Conservation (phyloP, 331 rosid genomes). For the Rhamnella rubrinervis region DNA sequence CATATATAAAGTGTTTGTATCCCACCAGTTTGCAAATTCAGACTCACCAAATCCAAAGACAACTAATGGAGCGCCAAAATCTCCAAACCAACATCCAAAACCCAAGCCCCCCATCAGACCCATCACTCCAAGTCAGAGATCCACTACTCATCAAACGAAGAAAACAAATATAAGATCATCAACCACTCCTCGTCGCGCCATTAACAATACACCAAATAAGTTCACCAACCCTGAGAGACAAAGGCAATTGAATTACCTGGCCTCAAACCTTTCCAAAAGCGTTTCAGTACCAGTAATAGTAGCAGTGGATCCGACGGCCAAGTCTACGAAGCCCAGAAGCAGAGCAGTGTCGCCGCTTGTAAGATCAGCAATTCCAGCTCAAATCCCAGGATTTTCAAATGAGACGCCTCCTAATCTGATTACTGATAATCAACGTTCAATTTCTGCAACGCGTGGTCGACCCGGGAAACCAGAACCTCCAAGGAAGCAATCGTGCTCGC, state of each 20-base stretch:
- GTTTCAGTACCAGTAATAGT: background rate
- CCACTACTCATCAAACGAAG: background rate
- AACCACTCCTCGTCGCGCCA: too few relatives aligned
- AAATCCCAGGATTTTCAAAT: conserved; percentile 39
- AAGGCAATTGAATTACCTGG: conserved; percentile 14
- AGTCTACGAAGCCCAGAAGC: conserved; percentile 20
- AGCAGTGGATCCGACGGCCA: background rate
- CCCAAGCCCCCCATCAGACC: conserved; percentile 35
- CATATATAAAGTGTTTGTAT: background rate
- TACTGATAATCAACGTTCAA: conserved; percentile 46
- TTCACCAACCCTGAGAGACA: too few relatives aligned
- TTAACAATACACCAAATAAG: too few relatives aligned
- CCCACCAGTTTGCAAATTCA: conserved; percentile 19
- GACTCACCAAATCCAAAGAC: conserved; percentile 33
- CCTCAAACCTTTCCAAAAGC: conserved; percentile 38
- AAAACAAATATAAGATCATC: background rate
- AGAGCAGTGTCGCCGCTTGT: conserved; percentile 50
- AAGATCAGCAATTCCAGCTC: conserved; percentile 39
- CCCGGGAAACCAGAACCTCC: conserved; percentile 18
- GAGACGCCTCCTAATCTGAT: conserved; percentile 58
- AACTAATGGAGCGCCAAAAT: conserved; percentile 33
- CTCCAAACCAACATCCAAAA: conserved; percentile 28
- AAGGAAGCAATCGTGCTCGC: conserved; percentile 57
- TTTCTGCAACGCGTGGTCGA: conserved; percentile 53
- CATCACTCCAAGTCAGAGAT: conserved; percentile 47